Evolutionary conservation across 1,139 yeast species (phyloP).

Genomic region (Saccharomycopsis crataegensis): DNA sequence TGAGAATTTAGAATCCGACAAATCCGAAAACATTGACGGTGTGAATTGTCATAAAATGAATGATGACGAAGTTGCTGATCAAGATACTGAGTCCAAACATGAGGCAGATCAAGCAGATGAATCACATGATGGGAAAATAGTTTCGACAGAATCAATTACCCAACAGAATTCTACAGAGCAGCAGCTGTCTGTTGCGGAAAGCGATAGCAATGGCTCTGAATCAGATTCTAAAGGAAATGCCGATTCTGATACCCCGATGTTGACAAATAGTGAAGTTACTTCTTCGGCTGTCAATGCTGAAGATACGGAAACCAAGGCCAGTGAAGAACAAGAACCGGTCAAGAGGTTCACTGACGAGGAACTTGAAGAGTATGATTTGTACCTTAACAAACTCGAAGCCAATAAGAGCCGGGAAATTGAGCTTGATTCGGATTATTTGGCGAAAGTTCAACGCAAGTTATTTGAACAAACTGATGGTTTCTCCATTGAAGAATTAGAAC

Average conservation of each 20-base stretch:
- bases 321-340: background rate
- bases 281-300: background rate
- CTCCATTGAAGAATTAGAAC: conserved; percentile 68
- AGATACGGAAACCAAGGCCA: background rate
- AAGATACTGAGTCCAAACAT: background rate
- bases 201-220: background rate
- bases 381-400: conserved; percentile 6
- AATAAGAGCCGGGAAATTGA: conserved; percentile 24
- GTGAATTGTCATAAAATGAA: background rate
- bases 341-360: conserved; percentile 7
- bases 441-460: conserved; percentile 28
- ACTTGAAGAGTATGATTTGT: conserved; percentile 24
- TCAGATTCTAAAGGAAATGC: background rate
- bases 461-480: conserved; percentile 38
- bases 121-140: background rate
- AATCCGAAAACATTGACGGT: conserved; percentile 1
- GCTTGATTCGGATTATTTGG: conserved; percentile 30
- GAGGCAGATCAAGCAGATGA: background rate
- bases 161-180: background rate
- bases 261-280: background rate
- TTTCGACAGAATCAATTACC: background rate
- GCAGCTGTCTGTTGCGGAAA: background rate
- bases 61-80: background rate
- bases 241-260: background rate
- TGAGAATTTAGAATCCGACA: background rate